Base-by-base conservation (phyloP, 2,329 filamentous ascomycete species). In the Exophiala sideris region DNA sequence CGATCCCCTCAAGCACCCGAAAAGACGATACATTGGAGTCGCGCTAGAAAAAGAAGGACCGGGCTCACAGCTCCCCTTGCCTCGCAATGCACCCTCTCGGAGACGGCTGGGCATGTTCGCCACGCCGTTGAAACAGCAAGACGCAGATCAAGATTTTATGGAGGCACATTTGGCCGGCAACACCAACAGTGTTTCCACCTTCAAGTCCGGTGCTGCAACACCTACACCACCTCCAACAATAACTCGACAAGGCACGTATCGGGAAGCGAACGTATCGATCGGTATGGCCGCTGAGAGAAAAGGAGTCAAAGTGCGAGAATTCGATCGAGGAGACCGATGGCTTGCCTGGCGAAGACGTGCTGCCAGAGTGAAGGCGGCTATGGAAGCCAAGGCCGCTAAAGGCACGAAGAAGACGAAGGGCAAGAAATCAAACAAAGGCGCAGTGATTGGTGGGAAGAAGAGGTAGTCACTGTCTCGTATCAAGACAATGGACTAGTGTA, bases 11-110 rank as follows among this genome's bases (percentile, higher is more conserved):
- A 81, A 79, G 55, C 90, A 97, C 71, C 88, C 91, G 1, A 88
- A 90, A 63, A 83, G 91, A 57, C 89, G 95, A 71, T 99, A 91
- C 78, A 99, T 99, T 66, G 94, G 94, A 58, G 87, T 99, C 16
- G 88, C 88, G 33, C 91, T 96, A 71, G 81, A 91, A 69, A 89
- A 90, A 68, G 78, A 85, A 12, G 63, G 63, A 10, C 50, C 54
- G 0, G 50, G 48, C 5, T 89, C 95, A 65, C 83, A 78, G 32
- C 82, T 99, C 1, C 94, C 94, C 0, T 84, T 88, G 67, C 86
- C 89, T 1, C 74, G 73, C 21, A 87, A 92, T 68, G 86, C 87
- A 3, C 83, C 87, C 58, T 83, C 89, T 52, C 82, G 85, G 65
- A 82, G 94, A 62, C 81, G 84, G 48, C 79, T 99, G 56, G 88